Base-by-base conservation (phyloP, 2,329 filamentous ascomycete genomes). In the Erysiphe neolycopersici region DNA sequence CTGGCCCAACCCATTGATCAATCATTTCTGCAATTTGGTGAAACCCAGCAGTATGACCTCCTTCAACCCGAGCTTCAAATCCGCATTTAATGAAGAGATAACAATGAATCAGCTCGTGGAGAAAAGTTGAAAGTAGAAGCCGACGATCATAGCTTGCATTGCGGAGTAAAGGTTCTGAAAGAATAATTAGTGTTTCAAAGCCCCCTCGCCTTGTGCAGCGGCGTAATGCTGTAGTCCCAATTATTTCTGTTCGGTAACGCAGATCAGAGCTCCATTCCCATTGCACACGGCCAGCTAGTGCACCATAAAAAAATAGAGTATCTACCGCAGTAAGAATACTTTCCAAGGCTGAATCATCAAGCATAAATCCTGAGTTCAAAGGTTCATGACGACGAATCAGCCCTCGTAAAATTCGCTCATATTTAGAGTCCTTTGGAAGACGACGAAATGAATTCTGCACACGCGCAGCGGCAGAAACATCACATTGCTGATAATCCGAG, bases 81-180 rank as follows among this genome's bases (percentile, higher is more conserved):
- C 73, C 73, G 50, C 71, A 74, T 43, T 60, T 62, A 45, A 77
- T 66, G 49, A 77, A 77, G 14, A 77, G 60, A 52, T 74, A 77
- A 56, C 71, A 72, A 57, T 77, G 73, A 41, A 77, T 72, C 50
- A 76, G 65, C 57, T 78, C 73, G 52, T 77, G 73, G 40, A 78
- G 52, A 48, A 78, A 76, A 0, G 73, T 73, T 6, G 69, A 71
- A 41, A 77, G 73, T 44, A 77, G 62, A 14, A 77, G 61, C 6
- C 70, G 62, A 5, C 72, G 60, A 53, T 71, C 73, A 55, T 72
- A 77, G 41, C 41, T 40, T 1, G 47, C 40, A 60, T 62, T 13
- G 35, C 60, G 61, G n/a, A 76, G 62, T 13, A 76, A 71, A 0
- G 69, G 66, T 1, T 64, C 62, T 4, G 71, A 76, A 12, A 77